These are phyloP conservation scores for Microstegium vimineum DNA, from an alignment of 176 grass and related monocot genomes.

Conservation along the genomic window DNA sequence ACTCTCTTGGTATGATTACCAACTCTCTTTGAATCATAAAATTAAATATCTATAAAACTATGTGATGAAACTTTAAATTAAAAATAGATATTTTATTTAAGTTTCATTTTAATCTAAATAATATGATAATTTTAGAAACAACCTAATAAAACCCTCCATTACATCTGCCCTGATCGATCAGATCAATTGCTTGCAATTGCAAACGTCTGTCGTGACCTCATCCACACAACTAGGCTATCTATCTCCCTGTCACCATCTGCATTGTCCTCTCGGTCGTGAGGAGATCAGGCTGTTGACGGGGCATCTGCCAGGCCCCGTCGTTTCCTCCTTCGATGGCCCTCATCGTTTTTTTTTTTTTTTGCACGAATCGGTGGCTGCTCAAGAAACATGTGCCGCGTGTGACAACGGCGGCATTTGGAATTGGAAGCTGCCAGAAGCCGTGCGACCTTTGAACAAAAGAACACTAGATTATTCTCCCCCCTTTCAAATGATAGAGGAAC, in stretches of 20 bases:
- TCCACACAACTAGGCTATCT: not conserved
- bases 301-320: not conserved
- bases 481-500: not conserved
- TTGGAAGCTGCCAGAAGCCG: constrained; percentile 7
- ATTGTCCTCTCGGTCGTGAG: not conserved
- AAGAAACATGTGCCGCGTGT: constrained; percentile 12
- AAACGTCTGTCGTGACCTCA: not conserved
- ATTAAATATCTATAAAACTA: too few species aligned
- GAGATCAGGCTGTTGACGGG: constrained; percentile 14
- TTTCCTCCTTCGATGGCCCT: not conserved
- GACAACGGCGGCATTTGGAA: not conserved
- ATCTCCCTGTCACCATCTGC: not conserved
- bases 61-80: too few species aligned
- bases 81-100: too few species aligned
- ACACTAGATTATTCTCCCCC: not conserved
- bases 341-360: not conserved
- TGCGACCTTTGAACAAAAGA: not conserved
- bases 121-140: too few species aligned
- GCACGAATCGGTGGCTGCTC: not conserved
- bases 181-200: not conserved
- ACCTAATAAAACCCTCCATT: too few species aligned
- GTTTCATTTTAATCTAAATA: too few species aligned
- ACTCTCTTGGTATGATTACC: too few species aligned
- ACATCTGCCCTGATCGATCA: too few species aligned
- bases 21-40: too few species aligned